Evolutionary conservation across 345 rosid genomes (phyloP), one percentile per base, ranked within the genome.

Genomic region (Lenwebbia sp.): DNA sequence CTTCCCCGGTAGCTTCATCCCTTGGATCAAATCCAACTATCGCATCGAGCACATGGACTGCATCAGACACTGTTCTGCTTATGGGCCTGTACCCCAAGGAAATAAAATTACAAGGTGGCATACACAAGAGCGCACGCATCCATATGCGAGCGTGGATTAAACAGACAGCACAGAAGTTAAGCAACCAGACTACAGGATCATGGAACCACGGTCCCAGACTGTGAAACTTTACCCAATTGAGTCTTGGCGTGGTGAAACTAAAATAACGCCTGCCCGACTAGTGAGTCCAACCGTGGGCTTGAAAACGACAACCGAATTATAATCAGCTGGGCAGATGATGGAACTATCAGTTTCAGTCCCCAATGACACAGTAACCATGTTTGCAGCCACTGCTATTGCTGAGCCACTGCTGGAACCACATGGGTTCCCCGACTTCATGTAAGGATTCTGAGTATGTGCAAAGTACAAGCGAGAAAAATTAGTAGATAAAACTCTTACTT

Each of bases 281-380:
- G 98, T 93, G 83, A 96, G 94, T 75, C 96, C 97, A 54, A 93
- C 94, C 0, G 91, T 96, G 44, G 97, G 98, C 86, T 95, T 95
- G 84, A 95, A 83, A 40, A 97, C 97, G 2, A 95, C 96, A 4
- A 91, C 93, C 0, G 96, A 96, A 87, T 95, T 94, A 33, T 78
- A 75, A 84, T 88, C 86, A 0, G 99, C 86, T 0, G 98, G 98
- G 65, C 90, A 94, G 7, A 96, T 86, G 76, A 95, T 93, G 62
- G 98, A 96, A 62, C 96, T 96, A 90, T 92, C 90, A 4, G 98
- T 95, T 86, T 95, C 99, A 7, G 96, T 93, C 26, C 98, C 98
- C 3, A 93, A 30, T 21, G 98, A 88, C 84, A 93, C 94, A 0
- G 95, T 87, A 28, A 58, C 97, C 84, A 83, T 9, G 84, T 84